Evolutionary conservation across 2,329 filamentous ascomycete genomes (phyloP), one percentile per base, ranked within the genome.

Genomic region (Fusarium proliferatum): DNA sequence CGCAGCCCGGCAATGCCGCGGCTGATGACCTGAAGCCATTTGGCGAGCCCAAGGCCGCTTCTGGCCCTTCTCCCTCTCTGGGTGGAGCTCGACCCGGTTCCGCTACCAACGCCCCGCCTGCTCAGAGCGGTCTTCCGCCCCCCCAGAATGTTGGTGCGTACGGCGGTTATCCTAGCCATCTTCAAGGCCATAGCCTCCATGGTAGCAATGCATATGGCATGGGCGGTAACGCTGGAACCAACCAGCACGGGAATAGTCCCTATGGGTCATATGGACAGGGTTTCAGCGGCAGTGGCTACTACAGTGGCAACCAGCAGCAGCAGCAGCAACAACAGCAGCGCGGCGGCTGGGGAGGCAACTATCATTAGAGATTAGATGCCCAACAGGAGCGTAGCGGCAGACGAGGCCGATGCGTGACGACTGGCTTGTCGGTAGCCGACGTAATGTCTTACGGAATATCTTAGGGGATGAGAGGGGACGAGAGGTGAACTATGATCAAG

Each of bases 281-380:
- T 56, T 84, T 85, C 71, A 82, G 82, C 71, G 83, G 83, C 69
- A 84, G 81, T 72, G 87, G 86, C 81, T 88, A 88, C 79, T 84
- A 83, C 64, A 79, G 77, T 64, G 82, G 81, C 46, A 75, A 77
- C 68, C 79, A 81, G 56, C 79, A 80, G 11, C 30, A 30, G 66
- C 82, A 85, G 56, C 82, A 85, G 66, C 82, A 83, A 55, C 79
- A 82, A 67, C 80, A 79, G 38, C 79, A 81, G 70, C 79, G 86
- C 69, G 85, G 87, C 72, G 88, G 88, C 77, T 90, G 88, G 88
- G 88, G 88, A 75, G 86, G 85, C 76, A 90, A 90, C 85, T 90
- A 90, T 84, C 84, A 88, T 75, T 85, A 86, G 80, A 76, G 76
- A 51, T 17, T 15, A 19, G 42, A 49, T 51, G 56, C 42, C 23